A percentile compares a stretch with the other conserved stretches of the same genome.
These are phyloP conservation scores for Phytopythium chamaehyphon DNA, from an alignment of 352 stramenopile species.

Conservation along the genomic window DNA sequence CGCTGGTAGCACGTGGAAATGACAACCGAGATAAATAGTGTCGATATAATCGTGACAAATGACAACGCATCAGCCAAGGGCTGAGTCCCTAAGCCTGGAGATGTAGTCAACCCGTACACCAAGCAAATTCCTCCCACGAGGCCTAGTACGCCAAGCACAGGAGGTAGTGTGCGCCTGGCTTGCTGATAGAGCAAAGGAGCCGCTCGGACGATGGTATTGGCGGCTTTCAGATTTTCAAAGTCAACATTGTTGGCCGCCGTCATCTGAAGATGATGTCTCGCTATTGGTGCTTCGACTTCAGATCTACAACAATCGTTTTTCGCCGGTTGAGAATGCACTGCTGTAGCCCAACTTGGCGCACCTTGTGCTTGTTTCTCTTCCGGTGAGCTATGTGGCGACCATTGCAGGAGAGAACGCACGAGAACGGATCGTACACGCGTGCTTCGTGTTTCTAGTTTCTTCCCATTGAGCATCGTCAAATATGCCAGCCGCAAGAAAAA, in stretches of 20 bases:
- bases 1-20: constrained; percentile 9
- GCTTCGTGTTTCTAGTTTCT: neutral
- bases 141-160: no score
- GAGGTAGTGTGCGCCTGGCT: no score
- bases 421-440: neutral
- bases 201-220: no score
- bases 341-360: neutral
- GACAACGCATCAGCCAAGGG: neutral
- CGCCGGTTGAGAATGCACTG: neutral
- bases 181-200: no score
- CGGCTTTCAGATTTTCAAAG: no score
- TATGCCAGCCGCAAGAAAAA: constrained; percentile 1
- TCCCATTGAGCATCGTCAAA: neutral
- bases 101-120: neutral
- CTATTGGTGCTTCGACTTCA: no score
- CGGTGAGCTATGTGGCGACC: neutral
- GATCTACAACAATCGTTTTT: no score
- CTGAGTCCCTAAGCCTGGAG: neutral
- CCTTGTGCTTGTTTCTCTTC: neutral
- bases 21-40: neutral
- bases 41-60: neutral
- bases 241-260: no score
- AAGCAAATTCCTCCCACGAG: no score
- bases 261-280: no score
- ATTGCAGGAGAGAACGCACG: neutral